Evolutionary conservation across 192 early-diverging fungal genomes (phyloP).

Genomic region (Umbelopsis vinacea): DNA sequence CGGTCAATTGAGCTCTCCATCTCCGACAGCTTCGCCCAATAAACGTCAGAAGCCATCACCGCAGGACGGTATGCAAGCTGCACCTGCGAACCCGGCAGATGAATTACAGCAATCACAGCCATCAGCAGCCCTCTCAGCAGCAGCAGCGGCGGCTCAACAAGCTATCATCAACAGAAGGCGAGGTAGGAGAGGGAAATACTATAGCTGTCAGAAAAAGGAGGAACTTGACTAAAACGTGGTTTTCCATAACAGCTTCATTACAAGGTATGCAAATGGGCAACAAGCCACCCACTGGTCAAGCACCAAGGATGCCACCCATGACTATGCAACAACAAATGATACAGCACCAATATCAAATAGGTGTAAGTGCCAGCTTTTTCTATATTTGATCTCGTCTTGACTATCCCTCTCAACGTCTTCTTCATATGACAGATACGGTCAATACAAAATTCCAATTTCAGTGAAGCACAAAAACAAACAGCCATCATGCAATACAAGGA

Average conservation of each 20-base stretch:
- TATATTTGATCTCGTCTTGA: too few relatives aligned
- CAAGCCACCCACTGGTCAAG: neutral
- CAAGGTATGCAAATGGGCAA: neutral
- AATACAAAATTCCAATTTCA: constrained; percentile 12
- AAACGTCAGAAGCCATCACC: constrained; percentile 15
- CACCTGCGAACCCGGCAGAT: neutral
- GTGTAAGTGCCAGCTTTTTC: neutral
- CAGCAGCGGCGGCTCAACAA: too few relatives aligned
- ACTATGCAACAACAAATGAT: constrained; percentile 1
- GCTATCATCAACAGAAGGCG: constrained; percentile 12
- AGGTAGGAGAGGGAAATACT: neutral
- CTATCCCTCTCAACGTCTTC: neutral
- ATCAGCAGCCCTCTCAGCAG: neutral
- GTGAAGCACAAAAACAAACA: constrained; percentile 6
- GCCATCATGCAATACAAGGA: constrained; percentile 16
- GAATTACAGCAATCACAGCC: neutral
- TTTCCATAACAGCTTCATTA: neutral
- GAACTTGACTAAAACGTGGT: too few relatives aligned
- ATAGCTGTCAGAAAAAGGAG: too few relatives aligned
- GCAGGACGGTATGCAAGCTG: constrained; percentile 16
- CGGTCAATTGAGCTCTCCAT: constrained; percentile 21
- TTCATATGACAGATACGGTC: neutral
- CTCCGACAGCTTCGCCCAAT: constrained; percentile 22
- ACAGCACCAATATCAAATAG: constrained; percentile 4
- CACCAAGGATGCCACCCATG: constrained; percentile 8